Evolutionary conservation across 805 yeast genomes (phyloP).

Genomic region (Metschnikowia kunwiensis): DNA sequence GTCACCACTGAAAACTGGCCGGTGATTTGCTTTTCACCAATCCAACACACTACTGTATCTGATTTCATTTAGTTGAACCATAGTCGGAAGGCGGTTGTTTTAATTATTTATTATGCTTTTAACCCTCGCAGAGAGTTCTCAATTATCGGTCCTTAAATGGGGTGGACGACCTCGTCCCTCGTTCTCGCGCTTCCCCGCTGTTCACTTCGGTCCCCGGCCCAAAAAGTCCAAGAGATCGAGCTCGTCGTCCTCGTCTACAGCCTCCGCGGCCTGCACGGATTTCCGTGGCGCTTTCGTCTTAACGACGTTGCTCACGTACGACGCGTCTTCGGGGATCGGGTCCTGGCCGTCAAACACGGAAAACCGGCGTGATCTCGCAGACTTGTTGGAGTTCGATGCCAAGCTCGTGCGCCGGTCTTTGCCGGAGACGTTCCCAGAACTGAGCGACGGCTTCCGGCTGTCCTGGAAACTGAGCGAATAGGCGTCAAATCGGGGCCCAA

Average conservation of each 20-base stretch:
- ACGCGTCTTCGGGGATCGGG: constrained; percentile 17
- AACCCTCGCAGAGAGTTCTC: no score
- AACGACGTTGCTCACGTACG: constrained; percentile 4
- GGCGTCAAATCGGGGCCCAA: constrained; percentile 28
- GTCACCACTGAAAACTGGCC: no score
- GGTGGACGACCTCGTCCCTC: no score
- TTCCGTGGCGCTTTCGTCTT: constrained; percentile 1
- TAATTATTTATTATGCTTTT: no score
- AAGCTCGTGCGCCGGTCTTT: constrained; percentile 15
- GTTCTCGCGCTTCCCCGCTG: neutral
- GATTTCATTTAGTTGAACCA: no score
- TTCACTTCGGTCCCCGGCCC: constrained; percentile 30
- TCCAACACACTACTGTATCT: no score
- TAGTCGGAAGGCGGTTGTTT: no score
- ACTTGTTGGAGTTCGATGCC: constrained; percentile 16
- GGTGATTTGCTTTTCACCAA: no score
- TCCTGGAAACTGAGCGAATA: constrained; percentile 24
- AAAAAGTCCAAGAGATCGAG: constrained; percentile 49
- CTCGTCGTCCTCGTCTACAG: constrained; percentile 25
- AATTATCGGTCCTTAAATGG: no score
- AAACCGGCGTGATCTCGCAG: constrained; percentile 15
- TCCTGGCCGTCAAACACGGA: constrained; percentile 13
- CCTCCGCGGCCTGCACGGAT: neutral
- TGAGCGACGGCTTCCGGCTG: constrained; percentile 5
- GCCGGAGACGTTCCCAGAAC: constrained; percentile 3